These are phyloP conservation scores for Mikania micrantha DNA, from an alignment of 129 eudicot genomes.

Conservation along the genomic window DNA sequence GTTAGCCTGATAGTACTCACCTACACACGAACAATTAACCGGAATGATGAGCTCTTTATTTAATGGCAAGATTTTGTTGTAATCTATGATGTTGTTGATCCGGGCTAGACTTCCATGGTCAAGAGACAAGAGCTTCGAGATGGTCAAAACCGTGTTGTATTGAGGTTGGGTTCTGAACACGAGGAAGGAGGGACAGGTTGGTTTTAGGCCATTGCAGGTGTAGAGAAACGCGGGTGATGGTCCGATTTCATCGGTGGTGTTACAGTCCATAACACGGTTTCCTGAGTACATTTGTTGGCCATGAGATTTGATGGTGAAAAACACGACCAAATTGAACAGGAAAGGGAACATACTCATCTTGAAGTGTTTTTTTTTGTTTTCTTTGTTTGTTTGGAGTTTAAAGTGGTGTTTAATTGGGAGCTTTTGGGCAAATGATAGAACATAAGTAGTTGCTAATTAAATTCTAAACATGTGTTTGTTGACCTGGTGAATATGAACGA, in stretches of 20 bases:
- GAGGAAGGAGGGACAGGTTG: conserved; percentile 49
- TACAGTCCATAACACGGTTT: conserved; percentile 27
- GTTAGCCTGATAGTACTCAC: conserved; percentile 61
- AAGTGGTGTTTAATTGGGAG: background rate
- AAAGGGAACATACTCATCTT: conserved; percentile 27
- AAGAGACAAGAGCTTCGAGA: conserved; percentile 52
- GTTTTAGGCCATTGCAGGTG: conserved; percentile 42
- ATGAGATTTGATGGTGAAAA: conserved; percentile 7
- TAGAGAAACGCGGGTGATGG: conserved; percentile 51
- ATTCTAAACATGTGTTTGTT: conserved; percentile 8
- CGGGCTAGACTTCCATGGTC: conserved; percentile 30
- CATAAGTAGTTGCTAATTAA: conserved; percentile 21
- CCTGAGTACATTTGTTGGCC: conserved; percentile 58
- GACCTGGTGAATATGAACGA: conserved; percentile 19
- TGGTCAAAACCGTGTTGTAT: conserved; percentile 41
- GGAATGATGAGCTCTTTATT: conserved; percentile 54
- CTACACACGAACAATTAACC: conserved; percentile 59
- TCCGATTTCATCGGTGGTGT: conserved; percentile 35
- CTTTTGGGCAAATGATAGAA: background rate
- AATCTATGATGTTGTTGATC: conserved; percentile 39
- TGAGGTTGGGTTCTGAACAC: conserved; percentile 44
- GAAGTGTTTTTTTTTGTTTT: background rate
- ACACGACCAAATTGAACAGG: conserved; percentile 9
- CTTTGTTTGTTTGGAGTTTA: background rate
- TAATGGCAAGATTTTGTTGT: conserved; percentile 19